phyloP scores from a whole-genome alignment of 768 basidiomycete genomes.

The Gyrodon lividus region DNA sequence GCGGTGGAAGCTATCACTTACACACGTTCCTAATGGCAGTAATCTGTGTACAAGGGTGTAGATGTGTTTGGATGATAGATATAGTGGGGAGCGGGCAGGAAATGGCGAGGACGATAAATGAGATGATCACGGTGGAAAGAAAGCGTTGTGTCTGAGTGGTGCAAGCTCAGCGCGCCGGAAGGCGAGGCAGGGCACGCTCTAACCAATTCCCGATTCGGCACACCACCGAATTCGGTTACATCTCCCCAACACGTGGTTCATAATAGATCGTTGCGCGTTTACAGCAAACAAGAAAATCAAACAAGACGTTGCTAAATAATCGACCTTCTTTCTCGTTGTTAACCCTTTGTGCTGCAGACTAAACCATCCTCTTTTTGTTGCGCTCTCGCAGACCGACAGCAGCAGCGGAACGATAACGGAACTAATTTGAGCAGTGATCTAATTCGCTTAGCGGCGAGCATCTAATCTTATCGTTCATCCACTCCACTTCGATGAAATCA shows the following conservation, averaged over 20 bases:
- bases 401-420: neutral
- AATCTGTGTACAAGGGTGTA: neutral
- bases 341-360: neutral
- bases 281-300: neutral
- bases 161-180: conserved; percentile 27
- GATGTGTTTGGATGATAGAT: conserved; percentile 1
- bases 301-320: neutral
- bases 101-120: conserved; percentile 1
- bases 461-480: conserved; percentile 32
- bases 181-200: conserved; percentile 35
- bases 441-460: conserved; percentile 11
- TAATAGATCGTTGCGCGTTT: neutral
- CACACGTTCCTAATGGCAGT: neutral
- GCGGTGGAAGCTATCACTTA: conserved; percentile 5
- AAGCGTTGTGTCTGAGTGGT: conserved; percentile 18
- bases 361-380: neutral
- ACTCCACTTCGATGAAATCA: conserved; percentile 18
- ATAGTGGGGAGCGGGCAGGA: neutral
- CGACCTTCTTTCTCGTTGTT: conserved; percentile 1
- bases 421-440: conserved; percentile 8
- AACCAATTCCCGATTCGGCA: conserved; percentile 30
- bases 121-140: conserved; percentile 11
- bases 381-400: conserved; percentile 1
- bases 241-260: conserved; percentile 31
- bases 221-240: conserved; percentile 18